Percentiles rank a stretch among this genome's conserved stretches.
Conservation (phyloP, 2,329 filamentous ascomycete genomes). For the Aurifilum marmelostoma region DNA sequence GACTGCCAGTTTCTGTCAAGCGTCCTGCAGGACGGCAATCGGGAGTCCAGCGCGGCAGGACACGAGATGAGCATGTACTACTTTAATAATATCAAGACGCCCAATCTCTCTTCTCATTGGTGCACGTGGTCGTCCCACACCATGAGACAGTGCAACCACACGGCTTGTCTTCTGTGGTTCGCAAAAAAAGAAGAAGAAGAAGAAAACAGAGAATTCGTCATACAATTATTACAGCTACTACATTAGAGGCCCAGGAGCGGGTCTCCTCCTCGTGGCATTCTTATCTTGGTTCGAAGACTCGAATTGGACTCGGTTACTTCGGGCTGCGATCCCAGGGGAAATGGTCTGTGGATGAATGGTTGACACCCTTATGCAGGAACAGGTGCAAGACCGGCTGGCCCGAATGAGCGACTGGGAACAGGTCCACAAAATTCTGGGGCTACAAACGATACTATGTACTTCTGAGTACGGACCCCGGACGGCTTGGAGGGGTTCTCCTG, state of each 20-base stretch:
- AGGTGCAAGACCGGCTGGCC: not conserved
- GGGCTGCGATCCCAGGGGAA: not conserved
- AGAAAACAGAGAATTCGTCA: not conserved
- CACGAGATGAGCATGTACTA: conserved; percentile 3
- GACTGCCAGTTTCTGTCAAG: not conserved
- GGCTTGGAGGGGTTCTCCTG: not conserved
- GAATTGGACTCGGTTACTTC: not conserved
- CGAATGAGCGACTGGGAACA: not conserved
- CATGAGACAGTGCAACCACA: conserved; percentile 2
- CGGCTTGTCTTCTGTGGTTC: not conserved
- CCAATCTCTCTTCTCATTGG: not conserved
- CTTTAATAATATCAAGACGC: not conserved
- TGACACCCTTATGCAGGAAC: conserved; percentile 8
- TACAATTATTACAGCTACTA: not conserved
- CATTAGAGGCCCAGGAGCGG: not conserved
- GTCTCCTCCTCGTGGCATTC: not conserved
- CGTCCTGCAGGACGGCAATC: not conserved
- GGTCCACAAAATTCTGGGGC: not conserved
- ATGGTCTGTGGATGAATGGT: not conserved
- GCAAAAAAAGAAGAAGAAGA: too few species aligned
- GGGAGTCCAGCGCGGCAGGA: not conserved
- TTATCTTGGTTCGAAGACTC: not conserved
- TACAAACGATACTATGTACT: too few species aligned
- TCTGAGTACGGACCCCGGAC: not conserved
- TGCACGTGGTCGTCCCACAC: not conserved